Evolutionary conservation across 2,329 filamentous ascomycete genomes (phyloP).

Genomic region (Coniochaeta hoffmannii): DNA sequence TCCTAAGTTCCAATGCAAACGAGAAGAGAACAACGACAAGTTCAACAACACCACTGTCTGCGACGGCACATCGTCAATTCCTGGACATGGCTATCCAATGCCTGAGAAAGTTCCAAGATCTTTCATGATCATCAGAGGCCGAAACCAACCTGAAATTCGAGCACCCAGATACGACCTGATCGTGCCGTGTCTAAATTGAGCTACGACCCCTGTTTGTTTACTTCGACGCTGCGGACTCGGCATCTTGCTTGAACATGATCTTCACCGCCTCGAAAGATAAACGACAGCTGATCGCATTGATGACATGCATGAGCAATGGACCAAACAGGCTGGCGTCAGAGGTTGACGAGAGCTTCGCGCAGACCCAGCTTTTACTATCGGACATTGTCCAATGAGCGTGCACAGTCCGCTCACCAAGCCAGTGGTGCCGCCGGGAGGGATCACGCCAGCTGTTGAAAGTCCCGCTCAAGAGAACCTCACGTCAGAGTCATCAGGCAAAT

Average conservation of each 20-base stretch:
- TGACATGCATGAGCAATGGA: conserved; percentile 2
- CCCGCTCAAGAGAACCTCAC: neutral
- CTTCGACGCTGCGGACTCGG: neutral
- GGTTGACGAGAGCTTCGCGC: neutral
- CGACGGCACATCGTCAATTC: neutral
- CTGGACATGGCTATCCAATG: neutral
- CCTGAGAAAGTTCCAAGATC: neutral
- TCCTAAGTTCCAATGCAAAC: neutral
- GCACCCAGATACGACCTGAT: neutral
- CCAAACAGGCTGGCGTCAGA: neutral
- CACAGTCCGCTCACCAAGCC: neutral
- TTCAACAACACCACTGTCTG: neutral
- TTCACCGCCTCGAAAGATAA: conserved; percentile 1
- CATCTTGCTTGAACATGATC: neutral
- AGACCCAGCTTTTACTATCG: neutral
- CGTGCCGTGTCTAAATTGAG: neutral
- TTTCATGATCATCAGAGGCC: neutral
- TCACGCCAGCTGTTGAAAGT: neutral
- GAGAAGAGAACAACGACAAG: neutral
- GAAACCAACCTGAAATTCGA: neutral
- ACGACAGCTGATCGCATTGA: conserved; percentile 1
- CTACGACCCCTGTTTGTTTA: conserved; percentile 1
- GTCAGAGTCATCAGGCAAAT: neutral
- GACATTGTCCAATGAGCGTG: neutral
- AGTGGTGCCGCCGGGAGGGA: neutral